Evolutionary conservation across 2,329 filamentous ascomycete genomes (phyloP).

Genomic region (Piedraia hortae): DNA sequence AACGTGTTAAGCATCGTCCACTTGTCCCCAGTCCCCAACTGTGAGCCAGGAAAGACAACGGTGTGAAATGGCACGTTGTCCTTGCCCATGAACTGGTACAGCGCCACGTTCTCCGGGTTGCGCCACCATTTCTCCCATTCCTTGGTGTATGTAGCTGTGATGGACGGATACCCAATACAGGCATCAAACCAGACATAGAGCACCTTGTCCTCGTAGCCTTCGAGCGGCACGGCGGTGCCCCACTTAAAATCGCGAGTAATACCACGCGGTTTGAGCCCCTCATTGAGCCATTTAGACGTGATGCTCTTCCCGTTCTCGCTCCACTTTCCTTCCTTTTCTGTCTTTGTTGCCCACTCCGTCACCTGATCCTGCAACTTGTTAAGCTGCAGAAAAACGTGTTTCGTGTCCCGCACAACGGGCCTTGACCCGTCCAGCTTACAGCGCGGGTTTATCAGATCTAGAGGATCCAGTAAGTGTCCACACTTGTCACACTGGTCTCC

Average conservation of each 20-base stretch:
- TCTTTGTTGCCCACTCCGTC: slow-evolving; percentile 47
- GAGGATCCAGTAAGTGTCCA: slow-evolving; percentile 19
- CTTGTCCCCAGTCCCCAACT: slow-evolving; percentile 56
- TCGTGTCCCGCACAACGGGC: slow-evolving; percentile 56
- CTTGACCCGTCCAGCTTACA: slow-evolving; percentile 77
- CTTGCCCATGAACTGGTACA: slow-evolving; percentile 93
- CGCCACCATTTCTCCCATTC: slow-evolving; percentile 92
- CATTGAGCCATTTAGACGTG: slow-evolving; percentile 53
- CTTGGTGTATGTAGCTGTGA: slow-evolving; percentile 68
- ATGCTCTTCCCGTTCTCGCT: slow-evolving; percentile 47
- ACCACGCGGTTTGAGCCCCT: slow-evolving; percentile 60
- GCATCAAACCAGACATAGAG: slow-evolving; percentile 88
- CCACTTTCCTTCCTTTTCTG: slow-evolving; percentile 50
- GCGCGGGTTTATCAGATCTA: slow-evolving; percentile 46
- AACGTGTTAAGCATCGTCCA: slow-evolving; percentile 81
- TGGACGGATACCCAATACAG: slow-evolving; percentile 84
- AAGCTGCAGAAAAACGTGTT: slow-evolving; percentile 69
- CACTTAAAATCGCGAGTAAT: slow-evolving; percentile 86
- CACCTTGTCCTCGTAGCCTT: slow-evolving; percentile 46
- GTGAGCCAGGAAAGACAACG: slow-evolving; percentile 70
- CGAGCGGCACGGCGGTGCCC: slow-evolving; percentile 38
- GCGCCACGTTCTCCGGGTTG: slow-evolving; percentile 58
- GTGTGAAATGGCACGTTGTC: slow-evolving; percentile 72
- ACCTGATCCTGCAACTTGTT: slow-evolving; percentile 59
- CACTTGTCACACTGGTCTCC: slow-evolving; percentile 29